Evolutionary conservation across 164 flowering plant genomes (phyloP), one percentile per base, ranked within the genome.

Genomic region (Euptelea pleiosperma): DNA sequence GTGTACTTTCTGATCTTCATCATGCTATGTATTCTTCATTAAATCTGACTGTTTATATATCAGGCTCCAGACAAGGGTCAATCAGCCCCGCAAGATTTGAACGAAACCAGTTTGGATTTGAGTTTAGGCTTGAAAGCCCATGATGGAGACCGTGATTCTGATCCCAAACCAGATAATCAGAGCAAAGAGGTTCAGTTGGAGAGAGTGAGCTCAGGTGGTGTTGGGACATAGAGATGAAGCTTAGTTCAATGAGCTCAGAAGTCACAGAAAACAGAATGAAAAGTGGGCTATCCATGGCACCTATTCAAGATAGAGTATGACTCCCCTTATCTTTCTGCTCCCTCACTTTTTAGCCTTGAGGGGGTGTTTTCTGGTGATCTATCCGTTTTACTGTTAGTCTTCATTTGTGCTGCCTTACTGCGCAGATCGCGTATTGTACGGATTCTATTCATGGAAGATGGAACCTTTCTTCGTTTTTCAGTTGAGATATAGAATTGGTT

Each of bases 71-170:
- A 73, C 8, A 72, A 73, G 11, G 71, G 68, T 31, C 71, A 64
- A 51, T 19, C 63, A 8, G 78, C 70, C 28, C 75, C 81, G 9
- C 87, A 82, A 61, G 89, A 85, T 68, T 68, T 79, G 56, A 83
- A 82, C 37, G 83, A 83, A 66, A 91, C 87, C 56, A 76, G 77
- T 19, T 69, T 91, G 78, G 98, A 91, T 67, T 72, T 84, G 70
- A 79, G 73, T 52, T 55, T 81, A 71, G 76, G 82, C 15, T 69
- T 81, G 71, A 79, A 76, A 48, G 73, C 74, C 47, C 68, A 53
- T 16, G 75, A 75, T 42, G 70, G 58, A 8, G 67, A 68, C 34
- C 70, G 52, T 21, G 72, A 68, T 46, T 64, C 82, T 0, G 57
- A 74, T 39, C 35, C 53, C 44, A 70, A 58, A 52, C 50, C 48